Evolutionary conservation across 2,329 filamentous ascomycete genomes (phyloP), one percentile per base, ranked within the genome.

Genomic region (Claviceps maximensis): DNA sequence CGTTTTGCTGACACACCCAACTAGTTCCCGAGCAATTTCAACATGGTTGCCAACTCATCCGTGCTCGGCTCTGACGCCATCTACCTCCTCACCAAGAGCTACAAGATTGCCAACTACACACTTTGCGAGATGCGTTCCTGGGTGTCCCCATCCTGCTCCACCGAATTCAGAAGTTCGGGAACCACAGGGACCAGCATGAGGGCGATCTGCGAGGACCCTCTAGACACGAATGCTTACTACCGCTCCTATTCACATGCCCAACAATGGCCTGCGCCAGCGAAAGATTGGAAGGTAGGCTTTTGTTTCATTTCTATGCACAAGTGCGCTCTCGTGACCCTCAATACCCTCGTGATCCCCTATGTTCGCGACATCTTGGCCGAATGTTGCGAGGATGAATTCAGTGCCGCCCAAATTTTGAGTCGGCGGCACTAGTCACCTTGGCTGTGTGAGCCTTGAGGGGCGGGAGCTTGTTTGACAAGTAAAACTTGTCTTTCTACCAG

Each of bases 61-160:
- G 1, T 68, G 61, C 3, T 69, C 2, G 17, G 33, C 0, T 57
- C 61, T 5, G 74, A 81, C 50, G 71, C 82, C 0, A 73, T 89
- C 2, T 90, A 89, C 61, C 57, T 89, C 0, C 72, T 93, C 1
- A 79, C 74, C 1, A 81, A 83, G 53, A 63, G 59, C 8, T 53
- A 59, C 0, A 42, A 29, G 4, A 63, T 65, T 7, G 63, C 60
- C 0, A 72, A 79, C 31, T 89, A 84, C 61, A 80, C 82, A 0
- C 67, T 93, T 0, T 93, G 87, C 62, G 73, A 83, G 44, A 64
- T 90, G 15, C 76, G 78, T 23, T 84, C 80, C 0, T 82, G 80
- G 58, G 64, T 81, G 1, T 81, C 83, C 0, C 74, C 82, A 0
- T 70, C 76, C 13, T 93, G 87, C 64, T 83, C 80, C 0, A 89